Evolutionary conservation across 805 yeast genomes (phyloP), one percentile per base, ranked within the genome.

Genomic region (Zygoascus tannicola): DNA sequence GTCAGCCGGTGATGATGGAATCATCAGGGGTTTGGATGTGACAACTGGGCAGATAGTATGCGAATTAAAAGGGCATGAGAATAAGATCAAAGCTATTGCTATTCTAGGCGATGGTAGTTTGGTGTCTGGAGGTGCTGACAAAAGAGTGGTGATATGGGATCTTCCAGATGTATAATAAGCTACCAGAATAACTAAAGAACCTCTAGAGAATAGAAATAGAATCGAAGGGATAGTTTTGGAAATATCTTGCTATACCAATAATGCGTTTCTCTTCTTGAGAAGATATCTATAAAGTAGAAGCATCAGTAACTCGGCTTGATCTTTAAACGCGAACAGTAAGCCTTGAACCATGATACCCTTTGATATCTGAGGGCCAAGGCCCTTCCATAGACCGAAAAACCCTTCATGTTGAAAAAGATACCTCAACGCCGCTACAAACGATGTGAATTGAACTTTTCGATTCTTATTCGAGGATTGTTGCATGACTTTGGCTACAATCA

Each of bases 301-400:
- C 41, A 62, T 52, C 45, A 54, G 51, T 15, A 57, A 50, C 54
- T 63, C 68, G 49, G 60, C 69, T 58, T 80, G 85, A 53, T 83
- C 92, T 62, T 78, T 83, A 63, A 80, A 81, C 80, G 81, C 82
- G 57, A 85, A 81, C 54, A 85, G 68, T 48, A 85, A 67, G 0
- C 95, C 95, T 62, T 85, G 95, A 3, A 85, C 94, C 35, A 85
- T 62, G 2, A 85, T 80, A 1, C 92, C 94, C 67, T 85, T 85
- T 33, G 78, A 60, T 46, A 85, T 68, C 60, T 85, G 95, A 4
- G 94, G 94, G 2, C 77, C 73, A 23, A 85, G 55, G 2, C 95
- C 95, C 65, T 80, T 84, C 76, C 85, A 85, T 49, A 85, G 66
- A 0, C 88, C 80, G 10, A 53, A 50, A 32, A 76, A 33, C 22